Base-by-base conservation (phyloP, 139 green algal genomes). In the Coelastrella sp. region DNA sequence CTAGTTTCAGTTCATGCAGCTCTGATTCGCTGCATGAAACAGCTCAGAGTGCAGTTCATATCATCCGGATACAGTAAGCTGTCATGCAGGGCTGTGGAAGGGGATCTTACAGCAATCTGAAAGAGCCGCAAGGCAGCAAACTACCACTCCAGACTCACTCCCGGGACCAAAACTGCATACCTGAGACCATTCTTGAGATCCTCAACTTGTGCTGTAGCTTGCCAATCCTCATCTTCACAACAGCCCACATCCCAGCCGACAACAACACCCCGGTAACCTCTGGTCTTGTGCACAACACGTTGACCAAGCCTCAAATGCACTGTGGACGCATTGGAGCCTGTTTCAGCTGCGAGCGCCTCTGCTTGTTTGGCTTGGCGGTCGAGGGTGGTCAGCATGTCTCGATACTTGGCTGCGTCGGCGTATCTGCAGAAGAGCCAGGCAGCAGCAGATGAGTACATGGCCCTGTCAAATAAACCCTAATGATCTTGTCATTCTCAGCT, bases 181-280 rank as follows among this genome's bases (percentile, higher is more conserved):
- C 54, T 71, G 32, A 88, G 56, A 7, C 91, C 91, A 20, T 22
- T n/a, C 73, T 60, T 57, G 16, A 92, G 54, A 3, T 23, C 66
- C 1, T 61, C 88, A 23, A 94, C 76, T 20, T 91, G 81, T 3
- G 90, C 89, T 10, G 68, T 82, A 54, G 58, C 59, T 73, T 94
- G 88, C 97, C 96, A 98, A 7, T 95, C 93, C 20, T 95, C 83
- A 73, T 85, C 89, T 90, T 98, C 97, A 89, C 96, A 98, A 91
- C 96, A 98, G 14, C 66, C 74, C 2, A 93, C 76, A 87, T 98
- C 96, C 95, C 95, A 98, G 22, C 96, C 96, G 20, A 93, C 93
- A 4, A 98, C 87, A 32, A 98, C 93, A 11, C 95, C 97, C 54
- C 96, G 81, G 78, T 92, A 94, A 16, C 92, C 92, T 58, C 85